Conservation (phyloP, 169 alveolate genomes). For the Plasmodium vinckei region DNA sequence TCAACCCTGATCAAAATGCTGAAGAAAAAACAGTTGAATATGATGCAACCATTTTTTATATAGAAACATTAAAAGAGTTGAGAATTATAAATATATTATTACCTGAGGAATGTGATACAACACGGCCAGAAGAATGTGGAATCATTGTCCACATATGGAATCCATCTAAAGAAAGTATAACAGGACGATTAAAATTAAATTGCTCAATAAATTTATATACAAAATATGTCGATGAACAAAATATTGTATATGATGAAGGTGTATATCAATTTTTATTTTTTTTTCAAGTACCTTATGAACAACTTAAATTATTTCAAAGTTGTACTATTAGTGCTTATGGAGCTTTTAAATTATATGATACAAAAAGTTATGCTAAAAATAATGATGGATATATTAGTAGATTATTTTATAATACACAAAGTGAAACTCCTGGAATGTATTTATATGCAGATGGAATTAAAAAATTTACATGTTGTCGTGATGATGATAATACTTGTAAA, state of each 20-base stretch:
- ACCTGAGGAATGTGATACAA: conserved; percentile 34
- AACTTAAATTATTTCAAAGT: conserved; percentile 7
- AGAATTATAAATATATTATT: conserved; percentile 36
- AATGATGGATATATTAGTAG: conserved; percentile 22
- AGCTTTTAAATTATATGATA: conserved; percentile 58
- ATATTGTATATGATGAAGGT: conserved; percentile 44
- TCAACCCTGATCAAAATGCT: background rate
- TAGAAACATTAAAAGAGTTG: conserved; percentile 54
- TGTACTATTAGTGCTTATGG: conserved; percentile 70
- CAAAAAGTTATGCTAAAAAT: conserved; percentile 22
- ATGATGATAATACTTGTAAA: conserved; percentile 24
- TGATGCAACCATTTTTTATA: conserved; percentile 32
- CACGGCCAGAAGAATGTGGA: conserved; percentile 23
- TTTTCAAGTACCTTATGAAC: conserved; percentile 49
- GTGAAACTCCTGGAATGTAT: conserved; percentile 25
- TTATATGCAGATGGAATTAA: conserved; percentile 54
- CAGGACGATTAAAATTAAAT: conserved; percentile 45
- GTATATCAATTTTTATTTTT: conserved; percentile 52
- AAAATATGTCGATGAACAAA: conserved; percentile 46
- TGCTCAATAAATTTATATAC: conserved; percentile 7
- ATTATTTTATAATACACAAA: conserved; percentile 20
- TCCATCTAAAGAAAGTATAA: conserved; percentile 47
- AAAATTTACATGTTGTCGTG: conserved; percentile 37
- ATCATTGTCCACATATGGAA: conserved; percentile 50
- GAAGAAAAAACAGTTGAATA: conserved; percentile 1